Evolutionary conservation across 75 land plant species (phyloP).

Genomic region (Larix kaempferi): DNA sequence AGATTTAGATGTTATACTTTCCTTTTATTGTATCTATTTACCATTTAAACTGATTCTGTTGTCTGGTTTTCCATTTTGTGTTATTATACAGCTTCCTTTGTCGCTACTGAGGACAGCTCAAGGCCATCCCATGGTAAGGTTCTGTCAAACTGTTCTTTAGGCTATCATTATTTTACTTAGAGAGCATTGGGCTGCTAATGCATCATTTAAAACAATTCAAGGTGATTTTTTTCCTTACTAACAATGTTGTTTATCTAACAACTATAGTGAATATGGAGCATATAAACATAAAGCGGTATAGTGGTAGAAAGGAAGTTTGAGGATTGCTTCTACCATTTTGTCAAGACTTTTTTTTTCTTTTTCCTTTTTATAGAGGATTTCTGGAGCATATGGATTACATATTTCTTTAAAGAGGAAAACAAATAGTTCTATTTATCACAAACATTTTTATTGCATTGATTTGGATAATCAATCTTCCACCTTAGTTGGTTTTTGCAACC

Average conservation of each 20-base stretch:
- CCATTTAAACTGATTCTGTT: not conserved
- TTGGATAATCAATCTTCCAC: no score
- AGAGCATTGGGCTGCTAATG: not conserved
- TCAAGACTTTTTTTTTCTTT: no score
- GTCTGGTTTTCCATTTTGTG: not conserved
- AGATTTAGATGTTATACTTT: not conserved
- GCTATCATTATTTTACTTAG: not conserved
- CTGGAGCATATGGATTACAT: no score
- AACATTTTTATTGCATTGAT: no score
- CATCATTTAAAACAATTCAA: not conserved
- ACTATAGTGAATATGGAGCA: no score
- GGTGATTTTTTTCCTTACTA: not conserved
- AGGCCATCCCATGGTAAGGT: slow-evolving; percentile 95
- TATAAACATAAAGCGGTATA: no score
- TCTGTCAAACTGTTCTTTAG: not conserved
- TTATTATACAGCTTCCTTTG: slow-evolving; percentile 77
- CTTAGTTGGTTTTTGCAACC: no score
- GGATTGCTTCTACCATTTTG: no score
- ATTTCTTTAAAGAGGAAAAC: no score
- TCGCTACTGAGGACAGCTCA: slow-evolving; percentile 93
- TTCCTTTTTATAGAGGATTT: no score
- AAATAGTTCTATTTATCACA: no score
- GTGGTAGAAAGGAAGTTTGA: no score
- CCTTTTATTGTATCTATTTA: not conserved
- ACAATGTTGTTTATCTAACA: not conserved